A percentile compares a stretch with the other conserved stretches of the same genome.
Conservation (phyloP, 116 monocot genomes). For the Cymodocea nodosa region DNA sequence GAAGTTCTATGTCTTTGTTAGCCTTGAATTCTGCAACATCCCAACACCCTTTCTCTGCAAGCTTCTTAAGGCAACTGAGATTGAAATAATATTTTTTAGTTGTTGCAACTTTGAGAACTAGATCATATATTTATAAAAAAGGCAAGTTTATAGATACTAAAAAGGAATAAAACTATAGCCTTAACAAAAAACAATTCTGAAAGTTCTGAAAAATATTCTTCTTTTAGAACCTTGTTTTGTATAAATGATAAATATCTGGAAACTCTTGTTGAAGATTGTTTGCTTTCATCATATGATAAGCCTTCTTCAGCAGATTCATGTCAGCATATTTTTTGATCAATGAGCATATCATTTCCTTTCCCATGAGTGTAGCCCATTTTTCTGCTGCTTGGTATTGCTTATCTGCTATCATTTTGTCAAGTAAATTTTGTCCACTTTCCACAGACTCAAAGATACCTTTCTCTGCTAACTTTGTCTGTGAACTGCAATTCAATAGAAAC, state of each 20-base stretch:
- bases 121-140: background rate
- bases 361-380: conserved; percentile 69
- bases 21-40: conserved; percentile 82
- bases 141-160: background rate
- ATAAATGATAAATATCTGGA: conserved; percentile 53
- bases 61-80: conserved; percentile 68
- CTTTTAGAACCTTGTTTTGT: conserved; percentile 52
- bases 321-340: conserved; percentile 64
- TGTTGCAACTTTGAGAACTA: background rate
- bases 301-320: conserved; percentile 77
- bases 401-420: conserved; percentile 50
- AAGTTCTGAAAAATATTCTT: background rate
- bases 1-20: conserved; percentile 59
- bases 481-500: conserved; percentile 3
- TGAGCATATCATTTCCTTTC: conserved; percentile 46
- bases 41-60: conserved; percentile 94
- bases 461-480: background rate
- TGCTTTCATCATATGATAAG: conserved; percentile 59
- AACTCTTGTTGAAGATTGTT: conserved; percentile 70
- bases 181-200: background rate
- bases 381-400: conserved; percentile 67
- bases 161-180: background rate
- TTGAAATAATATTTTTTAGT: conserved; percentile 1
- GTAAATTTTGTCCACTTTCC: conserved; percentile 37
- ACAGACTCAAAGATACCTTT: conserved; percentile 17